These are phyloP conservation scores for Nidularia sp. DNA, from an alignment of 768 basidiomycete species.

Conservation along the genomic window DNA sequence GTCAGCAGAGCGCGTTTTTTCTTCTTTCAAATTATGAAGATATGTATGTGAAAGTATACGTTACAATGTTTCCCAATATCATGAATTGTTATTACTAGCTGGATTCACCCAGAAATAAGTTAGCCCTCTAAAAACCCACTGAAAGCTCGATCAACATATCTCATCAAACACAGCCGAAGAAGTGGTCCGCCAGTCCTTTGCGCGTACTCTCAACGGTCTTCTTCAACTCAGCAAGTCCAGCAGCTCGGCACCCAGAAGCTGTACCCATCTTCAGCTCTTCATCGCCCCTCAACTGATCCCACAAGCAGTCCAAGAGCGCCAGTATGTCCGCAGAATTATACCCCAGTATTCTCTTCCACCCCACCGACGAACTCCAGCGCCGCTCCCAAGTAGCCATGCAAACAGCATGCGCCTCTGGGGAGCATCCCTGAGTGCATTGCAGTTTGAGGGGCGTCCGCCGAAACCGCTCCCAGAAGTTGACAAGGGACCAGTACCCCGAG, in stretches of 20 bases:
- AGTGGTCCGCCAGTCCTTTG: conserved; percentile 22
- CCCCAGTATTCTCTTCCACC: conserved; percentile 25
- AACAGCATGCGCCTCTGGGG: conserved; percentile 14
- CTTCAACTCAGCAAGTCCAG: conserved; percentile 23
- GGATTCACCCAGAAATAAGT: neutral
- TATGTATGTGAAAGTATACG: neutral
- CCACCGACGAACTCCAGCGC: conserved; percentile 25
- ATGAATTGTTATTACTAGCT: neutral
- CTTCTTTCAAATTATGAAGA: neutral
- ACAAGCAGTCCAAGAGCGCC: conserved; percentile 23
- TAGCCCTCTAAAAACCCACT: neutral
- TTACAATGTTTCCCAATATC: neutral
- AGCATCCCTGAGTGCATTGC: conserved; percentile 14
- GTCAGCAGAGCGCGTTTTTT: neutral
- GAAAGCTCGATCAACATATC: neutral
- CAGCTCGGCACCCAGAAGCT: conserved; percentile 22
- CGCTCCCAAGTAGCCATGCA: conserved; percentile 26
- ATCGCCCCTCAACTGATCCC: conserved; percentile 26
- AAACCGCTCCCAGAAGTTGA: conserved; percentile 28
- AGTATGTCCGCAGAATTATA: conserved; percentile 26
- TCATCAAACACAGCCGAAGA: conserved; percentile 7
- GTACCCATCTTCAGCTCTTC: conserved; percentile 22
- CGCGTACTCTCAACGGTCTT: conserved; percentile 9
- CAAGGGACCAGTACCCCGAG: conserved; percentile 30
- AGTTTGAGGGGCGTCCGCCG: conserved; percentile 22